Evolutionary conservation across 345 rosid genomes (phyloP).

Genomic region (Syzygium jambos): DNA sequence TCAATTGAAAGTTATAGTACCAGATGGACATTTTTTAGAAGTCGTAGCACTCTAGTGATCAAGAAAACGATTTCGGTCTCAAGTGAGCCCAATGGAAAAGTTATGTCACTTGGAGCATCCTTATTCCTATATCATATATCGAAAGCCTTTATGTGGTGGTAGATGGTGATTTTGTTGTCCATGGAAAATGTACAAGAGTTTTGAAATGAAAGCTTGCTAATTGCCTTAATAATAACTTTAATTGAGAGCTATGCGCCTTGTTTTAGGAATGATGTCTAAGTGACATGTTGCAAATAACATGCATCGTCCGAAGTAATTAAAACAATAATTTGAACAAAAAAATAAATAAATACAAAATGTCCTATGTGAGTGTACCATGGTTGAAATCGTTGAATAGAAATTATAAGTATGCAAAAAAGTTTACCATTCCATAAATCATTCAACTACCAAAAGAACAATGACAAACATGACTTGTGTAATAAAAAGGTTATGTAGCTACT

Average conservation of each 20-base stretch:
- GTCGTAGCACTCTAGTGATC: neutral
- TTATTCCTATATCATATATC: neutral
- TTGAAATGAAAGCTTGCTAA: neutral
- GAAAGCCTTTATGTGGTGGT: neutral
- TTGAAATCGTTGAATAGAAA: neutral
- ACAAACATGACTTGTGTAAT: neutral
- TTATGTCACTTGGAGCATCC: fast-evolving
- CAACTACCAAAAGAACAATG: neutral
- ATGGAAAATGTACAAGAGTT: neutral
- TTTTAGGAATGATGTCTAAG: neutral
- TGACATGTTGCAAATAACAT: fast-evolving
- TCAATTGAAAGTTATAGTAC: too few relatives aligned
- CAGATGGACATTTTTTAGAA: neutral
- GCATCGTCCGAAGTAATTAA: too few relatives aligned
- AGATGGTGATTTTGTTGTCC: neutral
- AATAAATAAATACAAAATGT: too few relatives aligned
- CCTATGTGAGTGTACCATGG: neutral
- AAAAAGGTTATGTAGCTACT: neutral
- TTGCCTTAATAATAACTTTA: neutral
- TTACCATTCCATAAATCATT: neutral
- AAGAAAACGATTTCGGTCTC: fast-evolving
- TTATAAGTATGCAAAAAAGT: neutral
- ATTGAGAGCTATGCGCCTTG: neutral
- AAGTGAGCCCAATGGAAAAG: fast-evolving
- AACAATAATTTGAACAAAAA: neutral